Evolutionary conservation across 2,329 filamentous ascomycete species (phyloP).

Genomic region (Alternaria angustiovoidea): DNA sequence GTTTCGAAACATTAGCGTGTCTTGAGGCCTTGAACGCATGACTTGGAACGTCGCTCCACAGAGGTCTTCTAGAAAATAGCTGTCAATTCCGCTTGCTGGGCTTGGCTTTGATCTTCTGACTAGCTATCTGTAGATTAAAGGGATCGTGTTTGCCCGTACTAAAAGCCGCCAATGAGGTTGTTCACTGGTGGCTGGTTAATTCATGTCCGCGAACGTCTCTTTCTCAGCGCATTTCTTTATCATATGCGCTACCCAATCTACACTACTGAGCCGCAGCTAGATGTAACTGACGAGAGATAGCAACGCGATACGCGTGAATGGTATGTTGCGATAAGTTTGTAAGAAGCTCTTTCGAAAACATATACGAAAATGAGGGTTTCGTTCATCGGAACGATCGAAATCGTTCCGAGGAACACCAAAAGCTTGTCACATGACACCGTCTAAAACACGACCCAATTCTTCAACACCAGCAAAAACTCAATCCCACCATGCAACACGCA

Average conservation of each 20-base stretch:
- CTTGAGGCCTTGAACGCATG: not conserved
- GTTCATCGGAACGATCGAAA: too few species aligned
- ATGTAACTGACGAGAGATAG: not conserved
- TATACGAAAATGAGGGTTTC: too few species aligned
- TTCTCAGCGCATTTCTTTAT: not conserved
- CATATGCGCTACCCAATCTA: not conserved
- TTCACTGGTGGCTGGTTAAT: not conserved
- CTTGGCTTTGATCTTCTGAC: not conserved
- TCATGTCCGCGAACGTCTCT: not conserved
- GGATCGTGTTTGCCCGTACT: not conserved
- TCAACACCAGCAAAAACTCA: too few species aligned
- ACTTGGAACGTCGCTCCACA: not conserved
- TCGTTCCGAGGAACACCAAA: too few species aligned
- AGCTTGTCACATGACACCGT: too few species aligned
- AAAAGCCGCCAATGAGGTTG: not conserved
- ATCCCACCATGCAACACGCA: too few species aligned
- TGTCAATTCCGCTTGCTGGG: not conserved
- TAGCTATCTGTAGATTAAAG: constrained; percentile 9
- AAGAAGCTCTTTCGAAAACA: too few species aligned
- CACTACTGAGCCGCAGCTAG: not conserved
- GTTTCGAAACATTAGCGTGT: constrained; percentile 2
- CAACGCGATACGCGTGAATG: not conserved
- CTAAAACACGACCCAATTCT: too few species aligned
- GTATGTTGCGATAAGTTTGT: too few species aligned
- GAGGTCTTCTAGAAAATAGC: constrained; percentile 1